Conservation (phyloP, 2,329 filamentous ascomycete species). For the Paecilomyces dactylethromorphus region DNA sequence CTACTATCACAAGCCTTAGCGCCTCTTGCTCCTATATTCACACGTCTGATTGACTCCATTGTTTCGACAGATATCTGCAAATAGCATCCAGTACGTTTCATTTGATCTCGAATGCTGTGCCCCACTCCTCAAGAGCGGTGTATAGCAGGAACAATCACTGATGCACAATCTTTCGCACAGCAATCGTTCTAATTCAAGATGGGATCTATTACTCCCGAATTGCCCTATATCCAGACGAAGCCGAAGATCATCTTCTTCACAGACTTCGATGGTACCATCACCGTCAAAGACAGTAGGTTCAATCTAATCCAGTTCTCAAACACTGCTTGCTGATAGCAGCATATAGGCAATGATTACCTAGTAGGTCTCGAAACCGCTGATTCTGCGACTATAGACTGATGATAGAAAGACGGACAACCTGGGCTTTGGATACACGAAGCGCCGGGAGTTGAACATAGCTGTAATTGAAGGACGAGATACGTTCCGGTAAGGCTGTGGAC, state of each 20-base stretch:
- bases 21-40: neutral
- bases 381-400: conserved; percentile 21
- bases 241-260: conserved; percentile 97
- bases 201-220: conserved; percentile 18
- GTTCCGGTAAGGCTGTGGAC: conserved; percentile 53
- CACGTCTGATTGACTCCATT: neutral
- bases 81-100: too few relatives aligned
- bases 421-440: conserved; percentile 69
- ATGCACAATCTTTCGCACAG: too few relatives aligned
- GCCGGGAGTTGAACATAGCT: conserved; percentile 66
- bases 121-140: too few relatives aligned
- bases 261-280: conserved; percentile 97
- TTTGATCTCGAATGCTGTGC: too few relatives aligned
- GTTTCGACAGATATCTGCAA: neutral
- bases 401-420: conserved; percentile 81
- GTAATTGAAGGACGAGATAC: conserved; percentile 64
- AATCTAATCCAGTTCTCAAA: neutral
- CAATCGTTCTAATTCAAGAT: conserved; percentile 13
- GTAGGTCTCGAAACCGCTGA: conserved; percentile 26
- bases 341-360: conserved; percentile 58
- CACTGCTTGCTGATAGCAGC: conserved; percentile 7
- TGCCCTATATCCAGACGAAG: conserved; percentile 45
- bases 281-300: conserved; percentile 58
- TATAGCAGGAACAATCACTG: too few relatives aligned
- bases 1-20: neutral